These are phyloP conservation scores for Trypanosoma avium DNA, from an alignment of 208 protist species.

Conservation along the genomic window DNA sequence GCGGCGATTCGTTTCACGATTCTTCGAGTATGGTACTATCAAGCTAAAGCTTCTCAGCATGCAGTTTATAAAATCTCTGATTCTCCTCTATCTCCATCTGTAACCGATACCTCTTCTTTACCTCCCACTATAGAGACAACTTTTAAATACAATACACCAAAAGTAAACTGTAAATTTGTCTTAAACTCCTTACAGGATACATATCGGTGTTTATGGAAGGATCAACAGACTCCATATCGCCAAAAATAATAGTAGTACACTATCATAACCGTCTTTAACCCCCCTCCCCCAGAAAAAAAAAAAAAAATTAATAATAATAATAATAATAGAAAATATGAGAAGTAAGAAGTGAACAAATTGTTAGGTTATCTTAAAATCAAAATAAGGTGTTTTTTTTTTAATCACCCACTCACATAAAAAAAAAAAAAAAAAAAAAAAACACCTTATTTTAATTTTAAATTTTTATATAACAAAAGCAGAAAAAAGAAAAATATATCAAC, in stretches of 20 bases:
- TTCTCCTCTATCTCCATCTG: neutral
- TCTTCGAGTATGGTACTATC: slow-evolving; percentile 18
- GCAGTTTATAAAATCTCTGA: neutral
- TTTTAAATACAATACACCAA: neutral
- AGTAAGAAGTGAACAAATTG: too few species aligned
- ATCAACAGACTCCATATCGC: too few species aligned
- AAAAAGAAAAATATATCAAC: too few species aligned
- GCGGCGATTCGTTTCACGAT: slow-evolving; percentile 13
- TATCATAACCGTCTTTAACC: too few species aligned
- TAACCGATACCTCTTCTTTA: neutral
- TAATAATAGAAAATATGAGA: too few species aligned
- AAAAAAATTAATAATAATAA: neutral
- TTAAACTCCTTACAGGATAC: neutral
- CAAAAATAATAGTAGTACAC: too few species aligned
- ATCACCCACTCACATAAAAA: neutral
- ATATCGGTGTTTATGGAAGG: neutral
- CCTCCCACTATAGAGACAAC: neutral
- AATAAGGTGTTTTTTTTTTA: neutral
- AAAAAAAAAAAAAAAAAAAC: neutral
- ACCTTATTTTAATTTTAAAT: too few species aligned
- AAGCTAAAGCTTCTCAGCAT: too few species aligned
- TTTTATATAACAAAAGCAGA: too few species aligned
- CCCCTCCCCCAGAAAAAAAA: neutral
- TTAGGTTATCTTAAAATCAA: too few species aligned
- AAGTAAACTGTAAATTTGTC: neutral